Evolutionary conservation across 1,284 basidiomycete species (phyloP), one percentile per base, ranked within the genome.

Genomic region (Boletus hoseneyae): DNA sequence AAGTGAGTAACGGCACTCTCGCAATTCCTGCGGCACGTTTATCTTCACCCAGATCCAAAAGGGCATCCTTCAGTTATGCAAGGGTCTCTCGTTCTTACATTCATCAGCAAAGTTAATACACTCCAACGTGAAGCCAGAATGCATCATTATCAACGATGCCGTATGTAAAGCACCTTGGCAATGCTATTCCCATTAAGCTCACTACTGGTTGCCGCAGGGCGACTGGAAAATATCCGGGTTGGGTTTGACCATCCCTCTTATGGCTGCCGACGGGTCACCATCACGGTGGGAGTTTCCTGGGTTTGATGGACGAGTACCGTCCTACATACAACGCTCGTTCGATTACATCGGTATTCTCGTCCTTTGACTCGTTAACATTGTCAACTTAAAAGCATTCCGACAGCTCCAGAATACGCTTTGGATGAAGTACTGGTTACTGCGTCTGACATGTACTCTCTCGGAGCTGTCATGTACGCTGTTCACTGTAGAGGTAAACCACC

Each of bases 221-320:
- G 96, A 99, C 69, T 99, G 96, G 96, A 99, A 98, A 72, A 79
- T 99, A 42, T 87, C 89, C 13, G 95, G 94, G 0, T 79, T 98
- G 38, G 91, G 90, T 6, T 75, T 95, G 45, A 93, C 92, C 0
- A 93, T 95, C 15, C 80, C 90, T 2, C 73, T 98, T 3, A 72
- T 81, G 32, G 74, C 78, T 29, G 71, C 85, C 1, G 84, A 90
- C 55, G 93, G 92, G 1, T 75, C 79, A 5, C 75, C 85, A 0
- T 84, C 91, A 1, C 82, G 83, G 25, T 97, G 92, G 85, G 85
- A 90, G 54, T 96, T 91, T 62, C 94, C 94, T 0, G 87, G 91
- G 27, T 89, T 87, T 55, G 94, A 98, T 68, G 83, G 83, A 15
- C 77, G 86, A 41, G 71, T 92, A 21, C 90, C 93, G 0, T 71